These are phyloP conservation scores for Ascochyta pisi DNA, from an alignment of 2,329 filamentous ascomycete genomes.

Conservation along the genomic window DNA sequence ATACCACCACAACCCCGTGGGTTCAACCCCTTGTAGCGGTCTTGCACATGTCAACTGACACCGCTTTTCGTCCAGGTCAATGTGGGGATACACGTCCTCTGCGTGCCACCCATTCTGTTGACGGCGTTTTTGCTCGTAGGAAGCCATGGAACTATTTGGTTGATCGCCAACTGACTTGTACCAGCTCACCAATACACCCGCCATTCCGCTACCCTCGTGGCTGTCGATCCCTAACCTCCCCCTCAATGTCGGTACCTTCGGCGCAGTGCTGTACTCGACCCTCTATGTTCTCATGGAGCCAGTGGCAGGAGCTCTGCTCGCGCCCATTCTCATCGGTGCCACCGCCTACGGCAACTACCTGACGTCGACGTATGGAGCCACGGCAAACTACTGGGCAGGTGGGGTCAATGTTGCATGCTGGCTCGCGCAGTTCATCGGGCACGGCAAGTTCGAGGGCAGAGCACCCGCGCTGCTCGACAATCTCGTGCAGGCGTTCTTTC, in stretches of 20 bases:
- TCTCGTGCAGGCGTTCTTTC: constrained; percentile 85
- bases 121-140: constrained; percentile 75
- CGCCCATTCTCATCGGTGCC: constrained; percentile 75
- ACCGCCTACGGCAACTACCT: constrained; percentile 80
- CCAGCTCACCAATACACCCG: constrained; percentile 64
- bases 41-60: constrained; percentile 33
- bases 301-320: constrained; percentile 81
- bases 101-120: constrained; percentile 77
- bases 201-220: constrained; percentile 61
- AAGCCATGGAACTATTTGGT: constrained; percentile 5
- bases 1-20: constrained; percentile 77
- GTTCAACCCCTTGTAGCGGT: constrained; percentile 21
- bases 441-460: constrained; percentile 85
- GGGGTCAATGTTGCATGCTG: constrained; percentile 76
- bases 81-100: constrained; percentile 78
- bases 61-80: constrained; percentile 64
- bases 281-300: constrained; percentile 94
- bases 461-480: constrained; percentile 92
- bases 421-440: constrained; percentile 90
- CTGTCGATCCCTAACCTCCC: constrained; percentile 64
- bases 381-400: constrained; percentile 70
- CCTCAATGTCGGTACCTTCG: constrained; percentile 65
- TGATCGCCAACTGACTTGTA: background rate
- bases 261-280: constrained; percentile 69
- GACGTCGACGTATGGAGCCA: constrained; percentile 66